Evolutionary conservation across 768 basidiomycete genomes (phyloP).

Genomic region (Phaffia tasmanica): DNA sequence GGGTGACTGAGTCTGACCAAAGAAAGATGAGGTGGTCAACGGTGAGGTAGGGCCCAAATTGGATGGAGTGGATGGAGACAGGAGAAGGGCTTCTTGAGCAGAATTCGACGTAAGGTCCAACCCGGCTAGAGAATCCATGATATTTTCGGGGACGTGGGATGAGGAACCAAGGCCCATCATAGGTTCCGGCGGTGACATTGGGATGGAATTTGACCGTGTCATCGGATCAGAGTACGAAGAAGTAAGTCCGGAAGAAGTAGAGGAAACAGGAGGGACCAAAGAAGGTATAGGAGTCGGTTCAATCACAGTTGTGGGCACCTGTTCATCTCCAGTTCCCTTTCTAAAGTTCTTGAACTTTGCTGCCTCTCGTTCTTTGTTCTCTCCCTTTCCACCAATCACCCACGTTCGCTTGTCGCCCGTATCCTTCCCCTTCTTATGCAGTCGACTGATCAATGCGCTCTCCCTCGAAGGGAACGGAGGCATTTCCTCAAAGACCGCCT

Average conservation of each 20-base stretch:
- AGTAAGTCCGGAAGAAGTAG: not conserved
- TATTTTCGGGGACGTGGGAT: conserved; percentile 44
- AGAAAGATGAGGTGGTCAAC: not conserved
- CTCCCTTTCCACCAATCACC: conserved; percentile 89
- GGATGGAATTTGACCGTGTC: conserved; percentile 20
- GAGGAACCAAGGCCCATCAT: conserved; percentile 36
- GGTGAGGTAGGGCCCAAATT: conserved; percentile 23
- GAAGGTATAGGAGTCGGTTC: not conserved
- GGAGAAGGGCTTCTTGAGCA: no score
- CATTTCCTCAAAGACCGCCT: conserved; percentile 96
- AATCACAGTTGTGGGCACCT: not conserved
- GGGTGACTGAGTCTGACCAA: conserved; percentile 5
- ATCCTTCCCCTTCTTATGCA: conserved; percentile 80
- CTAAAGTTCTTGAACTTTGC: conserved; percentile 45
- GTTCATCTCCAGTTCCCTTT: conserved; percentile 40
- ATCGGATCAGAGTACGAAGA: conserved; percentile 1
- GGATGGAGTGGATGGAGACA: conserved; percentile 35
- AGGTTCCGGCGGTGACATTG: conserved; percentile 24
- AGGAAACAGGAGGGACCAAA: not conserved
- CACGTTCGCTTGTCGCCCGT: conserved; percentile 93
- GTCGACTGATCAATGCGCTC: conserved; percentile 71
- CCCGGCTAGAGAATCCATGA: conserved; percentile 68
- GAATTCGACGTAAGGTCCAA: conserved; percentile 47
- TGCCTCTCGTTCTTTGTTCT: conserved; percentile 64
- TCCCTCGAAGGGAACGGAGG: conserved; percentile 94